Conservation (phyloP, 2,329 filamentous ascomycete species). For the Cryphonectria parasitica region DNA sequence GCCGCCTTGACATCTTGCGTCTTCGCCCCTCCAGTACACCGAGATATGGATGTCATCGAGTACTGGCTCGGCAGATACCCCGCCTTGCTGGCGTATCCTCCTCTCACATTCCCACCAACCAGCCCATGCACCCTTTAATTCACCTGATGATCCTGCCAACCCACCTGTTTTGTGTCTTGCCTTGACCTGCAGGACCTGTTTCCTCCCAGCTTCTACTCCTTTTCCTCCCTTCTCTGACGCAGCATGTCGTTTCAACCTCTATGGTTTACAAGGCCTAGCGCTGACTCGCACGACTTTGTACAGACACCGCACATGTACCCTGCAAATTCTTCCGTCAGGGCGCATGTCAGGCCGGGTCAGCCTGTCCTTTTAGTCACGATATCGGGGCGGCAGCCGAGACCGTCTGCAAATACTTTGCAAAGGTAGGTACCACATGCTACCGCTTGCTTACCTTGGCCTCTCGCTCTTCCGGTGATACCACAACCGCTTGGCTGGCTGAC, state of each 20-base stretch:
- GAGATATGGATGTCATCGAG: neutral
- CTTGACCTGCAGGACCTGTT: neutral
- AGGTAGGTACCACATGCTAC: slow-evolving; percentile 60
- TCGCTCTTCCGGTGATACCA: neutral
- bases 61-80: slow-evolving; percentile 13
- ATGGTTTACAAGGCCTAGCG: slow-evolving; percentile 4
- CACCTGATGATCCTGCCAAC: neutral
- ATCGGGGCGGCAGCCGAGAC: slow-evolving; percentile 83
- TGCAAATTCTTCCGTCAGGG: slow-evolving; percentile 99
- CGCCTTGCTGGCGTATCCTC: slow-evolving; percentile 4
- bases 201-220: neutral
- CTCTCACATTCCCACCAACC: neutral
- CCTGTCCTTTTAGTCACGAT: slow-evolving; percentile 96
- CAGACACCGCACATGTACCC: slow-evolving; percentile 94
- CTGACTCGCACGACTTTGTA: slow-evolving; percentile 27
- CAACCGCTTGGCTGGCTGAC: slow-evolving; percentile 3
- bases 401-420: slow-evolving; percentile 98
- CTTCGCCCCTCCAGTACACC: neutral
- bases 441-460: neutral
- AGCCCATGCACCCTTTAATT: neutral
- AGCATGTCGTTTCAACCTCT: slow-evolving; percentile 4
- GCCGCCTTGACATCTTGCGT: neutral
- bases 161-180: neutral
- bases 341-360: slow-evolving; percentile 91
- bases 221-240: neutral